Base-by-base conservation (phyloP, 139 green algal species). In the Ettlia oleoabundans region DNA sequence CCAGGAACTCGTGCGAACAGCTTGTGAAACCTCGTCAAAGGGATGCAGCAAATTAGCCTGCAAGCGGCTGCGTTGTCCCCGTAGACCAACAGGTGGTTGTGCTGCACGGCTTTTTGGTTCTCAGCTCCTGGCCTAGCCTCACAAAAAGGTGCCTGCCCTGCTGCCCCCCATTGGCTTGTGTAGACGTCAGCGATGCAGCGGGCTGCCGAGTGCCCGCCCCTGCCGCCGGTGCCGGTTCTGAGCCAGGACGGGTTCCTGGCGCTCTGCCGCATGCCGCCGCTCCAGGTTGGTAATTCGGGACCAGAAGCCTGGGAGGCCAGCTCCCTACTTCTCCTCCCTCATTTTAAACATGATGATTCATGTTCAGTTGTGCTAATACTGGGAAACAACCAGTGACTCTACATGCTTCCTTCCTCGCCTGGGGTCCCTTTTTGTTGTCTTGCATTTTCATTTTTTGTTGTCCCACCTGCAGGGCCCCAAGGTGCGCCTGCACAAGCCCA, bases 181-280 rank as follows among this genome's bases (percentile, higher is more conserved):
- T 83, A 88, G 76, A 77, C 81, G 30, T 82, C 81, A 7, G 76
- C 52, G 35, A 52, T 51, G 9, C 24, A 86, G 33, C 62, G 40
- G 28, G 66, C 68, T 33, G 58, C 69, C 1, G 43, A 63, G 62
- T 32, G 51, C 13, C 2, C 63, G 28, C 65, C 69, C 8, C 26
- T 75, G 7, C 41, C 42, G 24, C 82, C 82, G 28, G 55, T 51
- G 19, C 87, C 89, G 13, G 87, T 94, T 24, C 86, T 96, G 1
- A 86, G 81, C 3, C 30, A 51, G 0, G 81, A 92, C 6, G 78
- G 68, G 35, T 98, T 96, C 82, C 37, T 81, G 41, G 40, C 61
- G 47, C 88, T 97, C 24, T 96, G 91, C 81, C 40, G 26, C 26
- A 80, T 88, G 58, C 86, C 86, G 28, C 89, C 90, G 21, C 78